Evolutionary conservation across 2,329 filamentous ascomycete species (phyloP).

Genomic region (Grosmannia penicillata): DNA sequence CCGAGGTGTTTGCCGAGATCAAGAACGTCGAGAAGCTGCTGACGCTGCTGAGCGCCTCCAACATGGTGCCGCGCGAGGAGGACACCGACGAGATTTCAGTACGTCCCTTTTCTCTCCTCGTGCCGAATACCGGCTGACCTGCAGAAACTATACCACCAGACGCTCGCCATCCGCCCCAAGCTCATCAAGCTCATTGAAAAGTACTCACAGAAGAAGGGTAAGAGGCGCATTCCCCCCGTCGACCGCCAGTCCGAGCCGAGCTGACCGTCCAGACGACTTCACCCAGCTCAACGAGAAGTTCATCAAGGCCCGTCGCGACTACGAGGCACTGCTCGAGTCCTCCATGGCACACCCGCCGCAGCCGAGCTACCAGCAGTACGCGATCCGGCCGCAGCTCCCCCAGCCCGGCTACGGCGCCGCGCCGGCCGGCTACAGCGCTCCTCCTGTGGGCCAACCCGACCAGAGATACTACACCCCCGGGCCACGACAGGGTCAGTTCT

Average conservation of each 20-base stretch:
- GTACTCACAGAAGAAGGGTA: conserved; percentile 99
- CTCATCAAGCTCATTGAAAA: conserved; percentile 96
- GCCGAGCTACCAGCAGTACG: conserved; percentile 58
- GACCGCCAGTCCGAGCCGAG: background rate
- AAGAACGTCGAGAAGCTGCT: conserved; percentile 57
- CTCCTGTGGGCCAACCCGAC: conserved; percentile 35
- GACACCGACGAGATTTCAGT: conserved; percentile 96
- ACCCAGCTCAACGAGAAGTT: conserved; percentile 98
- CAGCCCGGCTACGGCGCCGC: conserved; percentile 29
- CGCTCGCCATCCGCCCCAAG: conserved; percentile 86
- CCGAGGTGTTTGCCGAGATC: conserved; percentile 49
- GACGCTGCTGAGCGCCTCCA: conserved; percentile 78
- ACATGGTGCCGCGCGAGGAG: conserved; percentile 63
- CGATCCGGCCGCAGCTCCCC: conserved; percentile 33
- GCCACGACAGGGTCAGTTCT: conserved; percentile 19
- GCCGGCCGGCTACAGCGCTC: conserved; percentile 20
- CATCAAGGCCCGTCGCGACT: conserved; percentile 94
- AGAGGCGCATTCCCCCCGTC: background rate
- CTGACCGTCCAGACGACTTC: conserved; percentile 61
- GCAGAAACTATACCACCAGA: conserved; percentile 76
- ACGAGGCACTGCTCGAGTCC: conserved; percentile 86
- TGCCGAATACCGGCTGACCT: conserved; percentile 1
- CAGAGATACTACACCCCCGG: conserved; percentile 53
- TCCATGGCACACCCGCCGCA: conserved; percentile 93
- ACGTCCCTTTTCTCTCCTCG: conserved; percentile 15